Base-by-base conservation (phyloP, 2,329 filamentous ascomycete species). In the Alternaria viburni region DNA sequence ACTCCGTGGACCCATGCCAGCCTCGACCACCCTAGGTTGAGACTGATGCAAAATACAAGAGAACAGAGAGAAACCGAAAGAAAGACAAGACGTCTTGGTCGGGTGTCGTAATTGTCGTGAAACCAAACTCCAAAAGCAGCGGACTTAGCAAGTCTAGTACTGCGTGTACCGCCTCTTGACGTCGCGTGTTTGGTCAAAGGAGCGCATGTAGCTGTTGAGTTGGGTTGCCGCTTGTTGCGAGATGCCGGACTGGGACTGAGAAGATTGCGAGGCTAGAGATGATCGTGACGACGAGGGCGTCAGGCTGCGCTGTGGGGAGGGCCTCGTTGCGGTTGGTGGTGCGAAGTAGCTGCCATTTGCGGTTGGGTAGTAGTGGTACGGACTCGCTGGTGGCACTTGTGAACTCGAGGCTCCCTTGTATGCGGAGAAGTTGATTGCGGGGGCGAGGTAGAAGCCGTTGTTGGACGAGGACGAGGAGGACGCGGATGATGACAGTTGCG, bases 121-220 rank as follows among this genome's bases (percentile, higher is more conserved):
- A 63, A 56, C 58, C 63, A 66, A 70, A 69, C 67, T 68, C 65
- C 66, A 45, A 41, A 63, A 59, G 32, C 23, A 44, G 46, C 43
- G 26, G 43, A 17, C 41, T 26, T 23, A 7, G 8, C 17, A 25
- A 25, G 54, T 43, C 60, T 67, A 77, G 69, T 76, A 77, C 61
- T 74, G 73, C 12, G 75, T 80, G 65, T 74, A 74, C 72, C 81
- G 74, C 70, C 83, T 80, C 75, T 82, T 82, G 58, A 79, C 73
- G 86, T 82, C 89, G 81, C 92, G 87, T 61, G 91, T 90, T 69
- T 93, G 91, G 80, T 97, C 94, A 78, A 97, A 97, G 3, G 91
- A 93, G 76, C 91, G 92, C 69, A 92, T 92, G 80, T 97, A 97
- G 70, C 91, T 90, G 76, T 90, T 89, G 36, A 97, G 87, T 79